Evolutionary conservation across 352 stramenopile species (phyloP).

Genomic region (Phytopythium vexans): DNA sequence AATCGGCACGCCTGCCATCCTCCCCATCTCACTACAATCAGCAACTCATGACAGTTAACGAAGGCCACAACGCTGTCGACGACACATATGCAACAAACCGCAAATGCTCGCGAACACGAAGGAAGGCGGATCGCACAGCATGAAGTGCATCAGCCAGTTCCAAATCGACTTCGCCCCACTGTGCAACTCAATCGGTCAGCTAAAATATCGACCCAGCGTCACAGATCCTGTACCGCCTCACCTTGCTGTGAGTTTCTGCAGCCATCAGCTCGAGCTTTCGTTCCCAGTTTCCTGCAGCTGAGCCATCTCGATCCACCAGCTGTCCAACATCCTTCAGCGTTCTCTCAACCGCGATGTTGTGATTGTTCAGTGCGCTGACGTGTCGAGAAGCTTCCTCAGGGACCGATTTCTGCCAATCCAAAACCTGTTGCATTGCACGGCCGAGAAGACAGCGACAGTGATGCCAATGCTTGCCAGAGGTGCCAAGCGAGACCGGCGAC

Average conservation of each 20-base stretch:
- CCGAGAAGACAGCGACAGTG: too few species aligned
- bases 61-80: background rate
- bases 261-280: too few species aligned
- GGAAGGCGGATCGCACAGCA: constrained; percentile 70
- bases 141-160: constrained; percentile 40
- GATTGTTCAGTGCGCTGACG: constrained; percentile 25
- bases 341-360: constrained; percentile 34
- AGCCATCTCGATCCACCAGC: too few species aligned
- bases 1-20: constrained; percentile 86
- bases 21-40: constrained; percentile 79
- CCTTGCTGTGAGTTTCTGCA: too few species aligned
- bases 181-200: background rate
- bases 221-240: too few species aligned
- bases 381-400: constrained; percentile 25
- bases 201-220: too few species aligned
- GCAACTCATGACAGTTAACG: background rate
- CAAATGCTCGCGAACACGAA: constrained; percentile 73
- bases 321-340: too few species aligned
- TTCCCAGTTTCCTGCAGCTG: too few species aligned
- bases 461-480: background rate
- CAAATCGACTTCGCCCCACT: constrained; percentile 45
- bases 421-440: too few species aligned
- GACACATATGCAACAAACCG: constrained; percentile 33
- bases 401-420: constrained; percentile 37
- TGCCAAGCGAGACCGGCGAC: constrained; percentile 3